Evolutionary conservation across 805 yeast species (phyloP), one percentile per base, ranked within the genome.

Genomic region (Candida manassasensis): DNA sequence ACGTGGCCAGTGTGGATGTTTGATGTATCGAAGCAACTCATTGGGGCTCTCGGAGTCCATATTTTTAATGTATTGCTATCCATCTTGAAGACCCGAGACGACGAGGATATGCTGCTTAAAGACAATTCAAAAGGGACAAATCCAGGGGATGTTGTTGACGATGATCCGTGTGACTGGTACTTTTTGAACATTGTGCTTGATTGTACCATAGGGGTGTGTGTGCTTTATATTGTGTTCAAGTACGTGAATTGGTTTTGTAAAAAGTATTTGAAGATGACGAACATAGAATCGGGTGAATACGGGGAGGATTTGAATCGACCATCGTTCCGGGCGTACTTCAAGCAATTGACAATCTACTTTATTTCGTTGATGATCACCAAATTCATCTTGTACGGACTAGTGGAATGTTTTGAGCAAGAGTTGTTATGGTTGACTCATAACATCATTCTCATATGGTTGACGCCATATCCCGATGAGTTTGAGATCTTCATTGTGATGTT

Each of bases 121-220:
- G n/a, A n/a, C 21, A 34, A 45, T 48, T 8, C 27, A 17, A 11
- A 16, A 29, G 14, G 2, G 19, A 5, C 21, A 9, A 25, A n/a
- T n/a, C 35, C 19, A 19, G 35, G 36, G 21, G 35, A 47, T 30
- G 41, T 35, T 4, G 34, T 29, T 26, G 58, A 57, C 24, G 63
- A 53, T 19, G 47, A 48, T 29, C 95, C 96, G 6, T 93, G 97
- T 59, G 90, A 86, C 47, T 93, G 96, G 93, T 90, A 93, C 63
- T 90, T 90, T 52, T 65, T 93, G 36, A 90, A 85, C 50, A 73
- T 90, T 25, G 69, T 90, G 19, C 75, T 90, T 53, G 98, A 90
- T 57, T 89, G 97, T 27, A 90, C 98, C 0, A 71, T 89, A 5
- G 98, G 98, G 0, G 90, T 90, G 2, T 94, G 94, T 5, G 74